Evolutionary conservation across 164 flowering plant genomes (phyloP).

Genomic region (Cinnamomum chago): DNA sequence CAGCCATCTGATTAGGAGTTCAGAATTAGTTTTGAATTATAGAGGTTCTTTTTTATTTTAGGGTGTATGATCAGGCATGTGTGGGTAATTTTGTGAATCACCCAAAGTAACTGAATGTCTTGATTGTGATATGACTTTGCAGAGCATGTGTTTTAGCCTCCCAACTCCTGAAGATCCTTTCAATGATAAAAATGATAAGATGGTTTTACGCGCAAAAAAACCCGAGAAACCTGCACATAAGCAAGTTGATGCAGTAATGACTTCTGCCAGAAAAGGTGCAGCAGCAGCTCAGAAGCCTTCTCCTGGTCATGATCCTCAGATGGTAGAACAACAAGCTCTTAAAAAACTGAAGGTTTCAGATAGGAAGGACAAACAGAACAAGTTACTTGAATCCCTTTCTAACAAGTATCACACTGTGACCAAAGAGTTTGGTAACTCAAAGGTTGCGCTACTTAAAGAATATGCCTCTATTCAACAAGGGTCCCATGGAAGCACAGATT

Average conservation of each 20-base stretch:
- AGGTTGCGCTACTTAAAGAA: slow-evolving; percentile 3
- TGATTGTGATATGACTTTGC: slow-evolving; percentile 9
- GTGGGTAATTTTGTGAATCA: no score
- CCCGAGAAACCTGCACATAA: slow-evolving; percentile 16
- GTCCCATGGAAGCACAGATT: slow-evolving; percentile 18
- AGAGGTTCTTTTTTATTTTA: background rate
- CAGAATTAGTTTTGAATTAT: background rate
- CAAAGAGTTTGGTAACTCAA: slow-evolving; percentile 9
- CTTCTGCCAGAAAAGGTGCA: slow-evolving; percentile 14
- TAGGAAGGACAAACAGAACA: slow-evolving; percentile 9
- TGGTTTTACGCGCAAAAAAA: slow-evolving; percentile 19
- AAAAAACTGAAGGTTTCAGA: slow-evolving; percentile 9
- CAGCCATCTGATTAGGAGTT: background rate
- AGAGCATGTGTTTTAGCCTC: slow-evolving; percentile 96
- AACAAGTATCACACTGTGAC: slow-evolving; percentile 11
- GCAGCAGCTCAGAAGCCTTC: slow-evolving; percentile 6
- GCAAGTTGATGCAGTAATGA: slow-evolving; percentile 11
- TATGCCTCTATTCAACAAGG: slow-evolving; percentile 11
- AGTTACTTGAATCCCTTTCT: background rate
- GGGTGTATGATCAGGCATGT: background rate
- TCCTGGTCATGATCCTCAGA: slow-evolving; percentile 1
- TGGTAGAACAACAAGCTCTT: slow-evolving; percentile 10
- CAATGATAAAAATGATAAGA: slow-evolving; percentile 59
- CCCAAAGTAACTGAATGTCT: background rate
- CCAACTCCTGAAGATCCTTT: slow-evolving; percentile 92